Base-by-base conservation (phyloP, 768 basidiomycete species). In the Sporobolomyces pararoseus region DNA sequence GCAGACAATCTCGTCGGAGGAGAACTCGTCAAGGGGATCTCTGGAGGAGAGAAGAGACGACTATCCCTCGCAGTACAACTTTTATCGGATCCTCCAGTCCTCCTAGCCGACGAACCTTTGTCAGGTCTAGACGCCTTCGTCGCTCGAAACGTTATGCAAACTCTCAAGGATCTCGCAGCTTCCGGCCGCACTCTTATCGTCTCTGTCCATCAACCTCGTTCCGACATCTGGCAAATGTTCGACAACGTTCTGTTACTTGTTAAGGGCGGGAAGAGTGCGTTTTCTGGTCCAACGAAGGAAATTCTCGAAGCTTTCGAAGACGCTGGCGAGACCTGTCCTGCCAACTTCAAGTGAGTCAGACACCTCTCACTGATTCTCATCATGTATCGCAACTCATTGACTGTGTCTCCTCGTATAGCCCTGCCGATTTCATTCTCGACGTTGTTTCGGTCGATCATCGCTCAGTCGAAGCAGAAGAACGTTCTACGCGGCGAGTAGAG, bases 21-120 rank as follows among this genome's bases (percentile, higher is more conserved):
- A 2, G 79, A 80, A 44, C 61, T 65, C 13, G 44, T 78, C 44
- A 79, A 82, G 73, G 83, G 83, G 2, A 84, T 84, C 42, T 80
- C 79, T 14, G 83, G 83, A 7, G 83, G 83, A n/a, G 83, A 84
- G 71, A 84, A 84, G 75, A 75, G 83, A 2, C 77, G 83, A 35
- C 75, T 84, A 13, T 82, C 81, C 29, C 74, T 84, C 25, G 83
- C 82, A 1, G 80, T 83, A 0, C 80, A 84, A 74, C 82, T 79
- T 71, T 58, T 72, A 14, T 57, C 60, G n/a, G 81, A 82, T 61
- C 81, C 82, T 2, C 75, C 79, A 19, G 79, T 82, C 14, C 71
- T 83, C 23, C 70, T 82, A 21, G 80, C 80, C 1, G 82, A 82
- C 70, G 76, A 78, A 67, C 78, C 76, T 62, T 75, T 23, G 42